phyloP scores from a whole-genome alignment of 2,329 filamentous ascomycete species.

The Sphaerostilbella broomeana region DNA sequence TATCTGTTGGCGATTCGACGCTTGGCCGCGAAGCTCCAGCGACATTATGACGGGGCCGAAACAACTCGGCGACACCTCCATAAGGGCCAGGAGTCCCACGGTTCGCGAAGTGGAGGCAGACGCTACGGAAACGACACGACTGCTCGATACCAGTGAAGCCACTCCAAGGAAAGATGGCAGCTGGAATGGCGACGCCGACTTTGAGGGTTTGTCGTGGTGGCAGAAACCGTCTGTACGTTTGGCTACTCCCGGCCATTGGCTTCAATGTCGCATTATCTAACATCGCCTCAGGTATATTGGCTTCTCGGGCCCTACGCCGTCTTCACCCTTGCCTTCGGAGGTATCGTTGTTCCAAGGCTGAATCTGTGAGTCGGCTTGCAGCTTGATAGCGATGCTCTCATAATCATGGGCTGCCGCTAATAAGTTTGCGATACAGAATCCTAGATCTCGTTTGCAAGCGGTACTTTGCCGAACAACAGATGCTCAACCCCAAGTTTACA shows the following conservation, averaged over 20 bases:
- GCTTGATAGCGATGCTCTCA: neutral
- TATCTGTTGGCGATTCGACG: neutral
- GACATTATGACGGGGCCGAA: conserved; percentile 9
- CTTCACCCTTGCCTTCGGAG: conserved; percentile 81
- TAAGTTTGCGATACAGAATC: conserved; percentile 42
- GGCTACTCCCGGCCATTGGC: neutral
- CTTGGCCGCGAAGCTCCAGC: neutral
- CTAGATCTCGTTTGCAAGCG: conserved; percentile 75
- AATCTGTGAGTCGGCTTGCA: conserved; percentile 53
- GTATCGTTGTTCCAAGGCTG: conserved; percentile 76
- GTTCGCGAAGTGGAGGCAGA: conserved; percentile 12
- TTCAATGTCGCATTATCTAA: conserved; percentile 17
- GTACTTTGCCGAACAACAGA: conserved; percentile 65
- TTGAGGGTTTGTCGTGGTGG: conserved; percentile 56
- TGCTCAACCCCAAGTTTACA: conserved; percentile 50
- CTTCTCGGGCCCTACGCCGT: conserved; percentile 72
- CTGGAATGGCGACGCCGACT: conserved; percentile 40
- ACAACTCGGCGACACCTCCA: conserved; percentile 3
- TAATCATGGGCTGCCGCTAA: conserved; percentile 1
- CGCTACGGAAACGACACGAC: conserved; percentile 31
- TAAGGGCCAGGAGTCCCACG: conserved; percentile 3
- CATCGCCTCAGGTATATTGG: conserved; percentile 62
- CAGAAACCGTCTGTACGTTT: conserved; percentile 52
- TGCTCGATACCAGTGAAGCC: conserved; percentile 29
- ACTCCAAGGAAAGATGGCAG: conserved; percentile 3